Evolutionary conservation across 257 asterid species (phyloP), one percentile per base, ranked within the genome.

Genomic region (Prunella vulgaris): DNA sequence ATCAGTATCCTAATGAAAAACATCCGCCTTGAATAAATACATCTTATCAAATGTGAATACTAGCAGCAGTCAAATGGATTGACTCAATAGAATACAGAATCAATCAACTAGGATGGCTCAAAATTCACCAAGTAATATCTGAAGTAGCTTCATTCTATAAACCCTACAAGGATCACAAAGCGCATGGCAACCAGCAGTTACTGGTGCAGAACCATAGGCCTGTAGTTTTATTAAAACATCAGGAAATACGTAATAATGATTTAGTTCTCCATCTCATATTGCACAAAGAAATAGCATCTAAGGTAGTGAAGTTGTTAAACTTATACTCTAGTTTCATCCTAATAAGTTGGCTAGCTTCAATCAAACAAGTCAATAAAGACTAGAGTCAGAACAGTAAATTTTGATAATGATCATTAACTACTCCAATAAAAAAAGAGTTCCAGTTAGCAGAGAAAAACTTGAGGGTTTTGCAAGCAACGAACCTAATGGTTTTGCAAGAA

Each of bases 271-370:
- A 51, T 51, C 58, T 51, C 28, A 51, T 17, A 51, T 18, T 51
- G 27, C 58, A 18, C 58, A 18, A 51, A 7, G 13, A 14, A 51
- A 51, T 51, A 20, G 28, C 58, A 51, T 20, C 58, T 18, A 51
- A 51, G 58, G 7, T 51, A 0, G 58, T 51, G 27, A 51, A 17
- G 25, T 20, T 51, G 1, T 38, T 65, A 46, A 42, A 65, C 40
- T 24, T 27, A 30, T 28, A 66, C 20, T 25, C 33, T 7, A 51
- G 24, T 28, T 28, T 60, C 10, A 12, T 56, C 51, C 32, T 49
- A 13, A 30, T 21, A 67, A 51, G 53, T 35, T 68, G 37, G 63
- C 64, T 2, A 35, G 64, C 68, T 18, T 40, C 74, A 58, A 46
- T 10, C 53, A 30, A 70, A 49, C 56, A 14, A 51, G 33, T 18